These are phyloP conservation scores for Pseudopithomyces maydicus DNA, from an alignment of 2,329 filamentous ascomycete species.

Conservation along the genomic window DNA sequence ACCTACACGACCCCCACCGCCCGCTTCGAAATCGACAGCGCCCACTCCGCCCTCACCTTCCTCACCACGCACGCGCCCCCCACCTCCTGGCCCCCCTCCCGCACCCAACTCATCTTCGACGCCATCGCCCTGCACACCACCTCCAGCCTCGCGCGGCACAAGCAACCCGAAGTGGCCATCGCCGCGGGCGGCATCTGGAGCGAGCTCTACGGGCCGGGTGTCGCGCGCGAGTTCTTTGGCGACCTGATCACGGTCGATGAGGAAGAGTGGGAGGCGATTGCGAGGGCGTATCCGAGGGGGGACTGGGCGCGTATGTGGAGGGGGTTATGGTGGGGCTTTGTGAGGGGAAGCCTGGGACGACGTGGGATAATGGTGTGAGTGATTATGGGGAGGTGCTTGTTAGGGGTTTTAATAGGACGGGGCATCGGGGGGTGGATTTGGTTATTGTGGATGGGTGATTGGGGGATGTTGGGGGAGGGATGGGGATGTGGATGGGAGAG, in stretches of 20 bases:
- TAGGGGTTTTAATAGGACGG: background rate
- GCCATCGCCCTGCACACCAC: slow-evolving; percentile 55
- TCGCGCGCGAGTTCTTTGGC: background rate
- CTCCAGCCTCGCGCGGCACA: slow-evolving; percentile 45
- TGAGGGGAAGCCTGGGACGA: slow-evolving; percentile 48
- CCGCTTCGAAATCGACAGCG: slow-evolving; percentile 59
- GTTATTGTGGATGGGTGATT: no score
- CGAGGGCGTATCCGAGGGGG: slow-evolving; percentile 41
- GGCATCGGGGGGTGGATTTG: background rate
- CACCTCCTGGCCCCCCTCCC: slow-evolving; percentile 48
- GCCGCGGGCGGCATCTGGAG: background rate
- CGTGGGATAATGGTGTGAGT: slow-evolving; percentile 43
- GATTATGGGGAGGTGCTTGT: slow-evolving; percentile 36
- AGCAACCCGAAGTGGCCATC: slow-evolving; percentile 13
- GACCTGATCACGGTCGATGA: slow-evolving; percentile 3
- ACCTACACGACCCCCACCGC: slow-evolving; percentile 49
- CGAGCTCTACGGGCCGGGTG: background rate
- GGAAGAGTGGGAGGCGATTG: slow-evolving; percentile 17
- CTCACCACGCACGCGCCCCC: slow-evolving; percentile 15
- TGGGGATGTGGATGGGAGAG: no score
- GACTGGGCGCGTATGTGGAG: slow-evolving; percentile 42
- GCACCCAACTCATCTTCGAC: slow-evolving; percentile 56
- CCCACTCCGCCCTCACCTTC: slow-evolving; percentile 49
- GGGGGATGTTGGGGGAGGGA: no score
- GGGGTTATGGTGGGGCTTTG: slow-evolving; percentile 49